Percentiles rank a stretch among this genome's conserved stretches.
These are phyloP conservation scores for Pestalotiopsis sp. DNA, from an alignment of 2,329 filamentous ascomycete genomes.

Conservation along the genomic window DNA sequence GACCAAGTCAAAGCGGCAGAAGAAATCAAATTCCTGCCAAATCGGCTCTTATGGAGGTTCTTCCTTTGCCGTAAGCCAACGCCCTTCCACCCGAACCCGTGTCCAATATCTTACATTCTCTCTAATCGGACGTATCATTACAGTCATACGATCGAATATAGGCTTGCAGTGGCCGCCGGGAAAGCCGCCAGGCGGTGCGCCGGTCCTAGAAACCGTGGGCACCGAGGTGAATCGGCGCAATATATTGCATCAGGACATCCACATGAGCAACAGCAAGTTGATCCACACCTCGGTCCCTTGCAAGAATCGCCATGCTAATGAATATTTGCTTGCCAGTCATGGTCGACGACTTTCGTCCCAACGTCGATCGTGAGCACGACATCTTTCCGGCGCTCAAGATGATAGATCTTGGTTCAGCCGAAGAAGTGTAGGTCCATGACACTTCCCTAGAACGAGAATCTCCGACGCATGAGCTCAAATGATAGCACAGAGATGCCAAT, in stretches of 20 bases:
- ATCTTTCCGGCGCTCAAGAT: background rate
- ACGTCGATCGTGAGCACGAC: background rate
- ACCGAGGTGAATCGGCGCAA: background rate
- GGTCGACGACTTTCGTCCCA: background rate
- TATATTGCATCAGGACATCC: background rate
- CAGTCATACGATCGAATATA: background rate
- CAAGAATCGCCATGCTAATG: background rate
- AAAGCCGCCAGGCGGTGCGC: background rate
- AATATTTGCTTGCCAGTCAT: background rate
- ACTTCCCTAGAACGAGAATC: too few relatives aligned
- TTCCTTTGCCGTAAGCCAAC: slow-evolving; percentile 1
- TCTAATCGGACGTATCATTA: background rate
- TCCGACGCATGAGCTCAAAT: too few relatives aligned
- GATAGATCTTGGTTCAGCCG: background rate
- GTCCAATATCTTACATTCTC: background rate
- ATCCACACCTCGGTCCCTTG: background rate
- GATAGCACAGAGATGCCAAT: too few relatives aligned
- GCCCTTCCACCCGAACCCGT: background rate
- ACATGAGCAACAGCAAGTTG: background rate
- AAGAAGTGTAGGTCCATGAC: background rate
- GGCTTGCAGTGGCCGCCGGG: background rate
- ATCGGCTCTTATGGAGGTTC: background rate
- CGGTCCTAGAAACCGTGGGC: background rate
- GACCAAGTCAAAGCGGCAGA: background rate
- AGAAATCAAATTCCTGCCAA: background rate